These are phyloP conservation scores for Friedmanniomyces simplex DNA, from an alignment of 495 filamentous ascomycete genomes.

Conservation along the genomic window DNA sequence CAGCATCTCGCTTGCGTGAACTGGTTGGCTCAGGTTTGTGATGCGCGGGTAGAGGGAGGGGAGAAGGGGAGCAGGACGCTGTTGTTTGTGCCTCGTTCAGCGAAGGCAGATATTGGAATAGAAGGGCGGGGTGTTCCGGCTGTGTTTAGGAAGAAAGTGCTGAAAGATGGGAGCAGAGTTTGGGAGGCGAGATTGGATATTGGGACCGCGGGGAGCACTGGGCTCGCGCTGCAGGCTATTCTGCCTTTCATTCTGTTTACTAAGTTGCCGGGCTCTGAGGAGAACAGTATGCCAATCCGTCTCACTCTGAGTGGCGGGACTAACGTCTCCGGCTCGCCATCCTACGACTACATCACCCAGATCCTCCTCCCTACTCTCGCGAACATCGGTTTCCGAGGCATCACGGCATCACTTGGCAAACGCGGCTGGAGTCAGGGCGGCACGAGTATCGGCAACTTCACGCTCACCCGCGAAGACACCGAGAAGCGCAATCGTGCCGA, in stretches of 20 bases:
- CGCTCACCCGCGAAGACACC: too few relatives aligned
- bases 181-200: conserved; percentile 14
- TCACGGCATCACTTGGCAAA: conserved; percentile 45
- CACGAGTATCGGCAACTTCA: conserved; percentile 46
- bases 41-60: conserved; percentile 47
- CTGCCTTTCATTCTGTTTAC: conserved; percentile 66
- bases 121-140: not conserved
- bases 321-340: conserved; percentile 61
- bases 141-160: not conserved
- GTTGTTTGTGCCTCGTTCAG: conserved; percentile 23
- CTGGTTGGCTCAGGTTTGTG: conserved; percentile 54
- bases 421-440: conserved; percentile 60
- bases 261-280: not conserved
- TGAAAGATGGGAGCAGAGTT: not conserved
- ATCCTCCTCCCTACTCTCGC: conserved; percentile 64
- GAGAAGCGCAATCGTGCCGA: too few relatives aligned
- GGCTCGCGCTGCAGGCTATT: conserved; percentile 72
- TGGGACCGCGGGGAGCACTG: conserved; percentile 37
- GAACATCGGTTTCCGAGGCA: conserved; percentile 46
- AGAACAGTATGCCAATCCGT: conserved; percentile 19
- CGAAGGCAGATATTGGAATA: not conserved
- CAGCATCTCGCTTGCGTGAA: conserved; percentile 63
- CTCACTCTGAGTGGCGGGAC: conserved; percentile 67
- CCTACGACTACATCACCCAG: conserved; percentile 66
- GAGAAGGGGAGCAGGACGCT: conserved; percentile 33